Evolutionary conservation across 1,284 basidiomycete genomes (phyloP).

Genomic region (Ganoderma boninense): DNA sequence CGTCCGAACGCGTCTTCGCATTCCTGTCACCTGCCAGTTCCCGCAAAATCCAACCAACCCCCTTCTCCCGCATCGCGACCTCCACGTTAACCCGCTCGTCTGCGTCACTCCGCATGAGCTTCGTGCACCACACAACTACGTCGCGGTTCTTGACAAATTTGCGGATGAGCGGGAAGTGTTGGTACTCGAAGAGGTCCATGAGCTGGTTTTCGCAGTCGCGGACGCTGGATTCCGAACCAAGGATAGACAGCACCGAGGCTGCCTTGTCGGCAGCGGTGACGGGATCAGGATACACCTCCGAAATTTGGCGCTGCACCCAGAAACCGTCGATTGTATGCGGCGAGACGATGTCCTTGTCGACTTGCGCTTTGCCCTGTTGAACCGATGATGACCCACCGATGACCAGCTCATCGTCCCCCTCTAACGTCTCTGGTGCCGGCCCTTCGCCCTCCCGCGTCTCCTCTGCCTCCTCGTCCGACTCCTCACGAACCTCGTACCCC

Average conservation of each 20-base stretch:
- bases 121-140: constrained; percentile 98
- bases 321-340: constrained; percentile 96
- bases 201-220: constrained; percentile 97
- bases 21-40: constrained; percentile 85
- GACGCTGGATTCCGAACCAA: constrained; percentile 88
- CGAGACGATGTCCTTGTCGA: constrained; percentile 83
- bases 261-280: constrained; percentile 96
- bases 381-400: constrained; percentile 69
- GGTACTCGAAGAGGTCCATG: constrained; percentile 97
- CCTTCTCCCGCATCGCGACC: constrained; percentile 98
- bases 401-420: constrained; percentile 72
- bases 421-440: constrained; percentile 52
- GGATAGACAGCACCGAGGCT: constrained; percentile 84
- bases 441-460: constrained; percentile 60
- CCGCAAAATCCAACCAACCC: constrained; percentile 94
- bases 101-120: constrained; percentile 89
- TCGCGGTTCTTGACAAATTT: constrained; percentile 96
- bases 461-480: constrained; percentile 81
- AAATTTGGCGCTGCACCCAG: constrained; percentile 97
- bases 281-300: constrained; percentile 92
- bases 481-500: constrained; percentile 82
- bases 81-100: constrained; percentile 95
- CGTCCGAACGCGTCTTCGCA: constrained; percentile 60
- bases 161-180: constrained; percentile 91
- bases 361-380: constrained; percentile 55